These are phyloP conservation scores for Penicillium brevicompactum DNA, from an alignment of 2,329 filamentous ascomycete species.

Conservation along the genomic window DNA sequence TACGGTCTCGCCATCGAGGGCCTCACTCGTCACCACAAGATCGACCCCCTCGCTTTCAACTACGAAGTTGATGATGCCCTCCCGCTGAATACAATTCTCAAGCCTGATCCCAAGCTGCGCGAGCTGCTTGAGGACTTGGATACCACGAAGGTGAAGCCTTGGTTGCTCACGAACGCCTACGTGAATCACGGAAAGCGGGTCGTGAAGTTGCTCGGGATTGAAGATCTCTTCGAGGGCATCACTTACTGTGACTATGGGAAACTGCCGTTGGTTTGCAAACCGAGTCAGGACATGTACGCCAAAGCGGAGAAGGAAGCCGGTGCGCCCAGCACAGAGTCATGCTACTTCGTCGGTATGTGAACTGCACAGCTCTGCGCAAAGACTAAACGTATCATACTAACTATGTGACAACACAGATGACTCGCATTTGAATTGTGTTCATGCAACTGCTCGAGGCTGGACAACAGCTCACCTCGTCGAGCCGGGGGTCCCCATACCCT, in stretches of 20 bases:
- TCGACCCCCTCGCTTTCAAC: slow-evolving; percentile 95
- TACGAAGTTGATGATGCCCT: slow-evolving; percentile 91
- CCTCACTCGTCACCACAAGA: slow-evolving; percentile 88
- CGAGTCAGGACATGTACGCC: slow-evolving; percentile 75
- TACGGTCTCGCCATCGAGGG: slow-evolving; percentile 98
- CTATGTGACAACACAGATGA: slow-evolving; percentile 62
- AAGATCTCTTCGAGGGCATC: slow-evolving; percentile 90
- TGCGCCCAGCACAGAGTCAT: slow-evolving; percentile 66
- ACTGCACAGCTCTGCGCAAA: not conserved
- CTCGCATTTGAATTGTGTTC: slow-evolving; percentile 77
- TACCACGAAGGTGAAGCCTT: slow-evolving; percentile 77
- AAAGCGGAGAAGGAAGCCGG: slow-evolving; percentile 89
- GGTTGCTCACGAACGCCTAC: slow-evolving; percentile 97
- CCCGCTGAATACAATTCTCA: slow-evolving; percentile 81
- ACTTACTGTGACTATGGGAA: slow-evolving; percentile 89
- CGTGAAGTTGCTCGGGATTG: slow-evolving; percentile 75
- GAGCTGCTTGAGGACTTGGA: slow-evolving; percentile 81
- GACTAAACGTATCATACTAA: slow-evolving; percentile 14
- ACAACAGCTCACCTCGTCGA: slow-evolving; percentile 84
- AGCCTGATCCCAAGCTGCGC: slow-evolving; percentile 73
- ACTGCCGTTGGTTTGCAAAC: slow-evolving; percentile 81
- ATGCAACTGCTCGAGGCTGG: slow-evolving; percentile 81
- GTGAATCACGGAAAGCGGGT: slow-evolving; percentile 83
- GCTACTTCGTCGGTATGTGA: slow-evolving; percentile 88
- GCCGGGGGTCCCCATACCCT: slow-evolving; percentile 66